phyloP scores from a whole-genome alignment of 306 rosid genomes.

The Begonia masoniana region DNA sequence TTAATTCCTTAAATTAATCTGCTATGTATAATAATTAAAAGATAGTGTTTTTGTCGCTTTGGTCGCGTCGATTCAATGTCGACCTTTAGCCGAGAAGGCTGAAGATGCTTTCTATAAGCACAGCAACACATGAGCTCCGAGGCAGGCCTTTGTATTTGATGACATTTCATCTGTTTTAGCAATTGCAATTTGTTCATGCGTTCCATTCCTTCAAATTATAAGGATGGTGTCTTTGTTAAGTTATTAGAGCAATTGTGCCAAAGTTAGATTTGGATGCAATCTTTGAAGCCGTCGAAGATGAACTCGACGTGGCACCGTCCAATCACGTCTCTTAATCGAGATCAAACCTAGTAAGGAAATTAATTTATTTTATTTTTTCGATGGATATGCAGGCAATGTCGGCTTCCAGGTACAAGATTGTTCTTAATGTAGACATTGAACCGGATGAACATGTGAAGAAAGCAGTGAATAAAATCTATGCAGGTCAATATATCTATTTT shows the following conservation, averaged over 20 bases:
- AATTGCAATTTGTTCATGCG: too few relatives aligned
- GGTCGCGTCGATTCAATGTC: conserved; percentile 41
- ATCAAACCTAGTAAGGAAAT: neutral
- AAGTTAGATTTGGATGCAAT: conserved; percentile 39
- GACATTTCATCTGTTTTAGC: conserved; percentile 10
- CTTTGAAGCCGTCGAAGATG: conserved; percentile 38
- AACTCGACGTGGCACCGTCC: conserved; percentile 28
- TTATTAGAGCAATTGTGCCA: conserved; percentile 45
- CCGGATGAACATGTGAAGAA: conserved; percentile 46
- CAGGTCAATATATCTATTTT: conserved; percentile 14
- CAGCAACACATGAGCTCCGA: conserved; percentile 39
- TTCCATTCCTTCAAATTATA: too few relatives aligned
- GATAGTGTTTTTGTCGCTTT: conserved; percentile 44
- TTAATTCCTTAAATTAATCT: conserved; percentile 7
- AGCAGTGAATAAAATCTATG: conserved; percentile 43
- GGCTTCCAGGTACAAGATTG: conserved; percentile 39
- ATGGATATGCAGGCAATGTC: conserved; percentile 37
- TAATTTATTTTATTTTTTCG: neutral
- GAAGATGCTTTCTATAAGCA: conserved; percentile 46
- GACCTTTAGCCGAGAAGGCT: conserved; percentile 37
- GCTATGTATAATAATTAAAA: conserved; percentile 9
- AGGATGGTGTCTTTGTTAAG: conserved; percentile 11
- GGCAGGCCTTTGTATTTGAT: conserved; percentile 44
- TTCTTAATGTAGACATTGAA: conserved; percentile 40
- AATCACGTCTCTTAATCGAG: neutral